Percentiles rank a stretch among this genome's conserved stretches.
phyloP scores from a whole-genome alignment of 169 alveolate genomes.

The Eimeria necatrix region DNA sequence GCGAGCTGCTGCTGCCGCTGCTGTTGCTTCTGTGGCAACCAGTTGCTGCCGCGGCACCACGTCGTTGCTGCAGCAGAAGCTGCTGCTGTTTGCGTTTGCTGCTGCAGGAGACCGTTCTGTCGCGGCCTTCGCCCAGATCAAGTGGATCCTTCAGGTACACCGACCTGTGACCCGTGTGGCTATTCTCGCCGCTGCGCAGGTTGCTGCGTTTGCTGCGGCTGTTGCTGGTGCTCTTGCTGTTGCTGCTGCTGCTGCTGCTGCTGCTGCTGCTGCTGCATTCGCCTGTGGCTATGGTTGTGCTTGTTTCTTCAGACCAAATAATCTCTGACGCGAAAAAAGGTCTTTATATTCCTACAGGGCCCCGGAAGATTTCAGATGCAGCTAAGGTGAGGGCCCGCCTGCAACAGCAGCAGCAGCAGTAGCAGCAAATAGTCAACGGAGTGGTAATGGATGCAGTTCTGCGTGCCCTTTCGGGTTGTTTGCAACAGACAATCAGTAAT shows the following conservation, averaged over 20 bases:
- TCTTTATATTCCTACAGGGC: not conserved
- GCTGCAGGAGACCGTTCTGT: conserved; percentile 64
- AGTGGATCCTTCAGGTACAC: conserved; percentile 62
- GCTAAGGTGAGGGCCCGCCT: not conserved
- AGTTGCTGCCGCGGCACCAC: not conserved
- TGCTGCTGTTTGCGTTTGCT: not conserved
- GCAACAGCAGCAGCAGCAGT: conserved; percentile 6
- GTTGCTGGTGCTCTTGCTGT: conserved; percentile 14
- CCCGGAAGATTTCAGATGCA: conserved; percentile 47
- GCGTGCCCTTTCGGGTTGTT: not conserved
- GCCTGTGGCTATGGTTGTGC: not conserved
- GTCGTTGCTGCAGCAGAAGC: not conserved
- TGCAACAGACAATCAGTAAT: not conserved
- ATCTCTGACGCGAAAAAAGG: conserved; percentile 10
- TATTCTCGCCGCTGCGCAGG: not conserved
- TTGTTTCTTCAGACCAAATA: not conserved
- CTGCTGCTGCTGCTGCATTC: conserved; percentile 11
- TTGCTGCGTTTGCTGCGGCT: not conserved
- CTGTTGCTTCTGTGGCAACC: not conserved
- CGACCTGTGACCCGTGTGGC: not conserved
- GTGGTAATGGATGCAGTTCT: not conserved
- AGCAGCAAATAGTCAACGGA: not conserved
- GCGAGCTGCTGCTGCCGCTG: conserved; percentile 27
- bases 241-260: not conserved
- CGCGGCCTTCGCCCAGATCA: conserved; percentile 12